Conservation (phyloP, 2,329 filamentous ascomycete genomes). For the Macrophomina pseudophaseolina region DNA sequence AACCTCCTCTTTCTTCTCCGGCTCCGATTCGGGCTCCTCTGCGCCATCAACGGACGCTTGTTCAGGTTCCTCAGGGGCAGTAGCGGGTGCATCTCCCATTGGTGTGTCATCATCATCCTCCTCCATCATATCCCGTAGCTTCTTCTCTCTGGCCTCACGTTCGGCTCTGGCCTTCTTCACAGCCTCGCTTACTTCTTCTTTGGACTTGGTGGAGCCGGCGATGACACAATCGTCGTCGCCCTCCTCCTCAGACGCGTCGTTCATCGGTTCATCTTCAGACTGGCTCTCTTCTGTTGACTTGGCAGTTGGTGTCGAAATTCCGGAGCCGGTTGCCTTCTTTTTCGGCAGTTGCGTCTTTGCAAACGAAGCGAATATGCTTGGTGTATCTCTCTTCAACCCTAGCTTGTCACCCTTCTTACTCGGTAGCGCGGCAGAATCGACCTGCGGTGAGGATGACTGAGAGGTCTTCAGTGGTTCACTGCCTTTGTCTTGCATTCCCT, state of each 20-base stretch:
- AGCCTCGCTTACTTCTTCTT: slow-evolving; percentile 3
- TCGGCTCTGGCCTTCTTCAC: slow-evolving; percentile 59
- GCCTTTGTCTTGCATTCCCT: slow-evolving; percentile 33
- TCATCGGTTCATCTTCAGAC: slow-evolving; percentile 59
- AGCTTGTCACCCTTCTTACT: slow-evolving; percentile 43
- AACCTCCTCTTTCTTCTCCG: slow-evolving; percentile 44
- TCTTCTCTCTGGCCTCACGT: slow-evolving; percentile 52
- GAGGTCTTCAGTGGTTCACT: slow-evolving; percentile 41
- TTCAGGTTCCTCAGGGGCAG: slow-evolving; percentile 37
- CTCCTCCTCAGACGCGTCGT: slow-evolving; percentile 45
- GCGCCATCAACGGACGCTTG: slow-evolving; percentile 29
- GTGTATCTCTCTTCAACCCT: slow-evolving; percentile 63
- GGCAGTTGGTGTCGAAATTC: slow-evolving; percentile 45
- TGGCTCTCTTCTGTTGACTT: slow-evolving; percentile 32
- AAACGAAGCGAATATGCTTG: slow-evolving; percentile 79
- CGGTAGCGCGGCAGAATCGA: slow-evolving; percentile 31
- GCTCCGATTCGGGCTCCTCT: slow-evolving; percentile 29
- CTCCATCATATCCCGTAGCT: slow-evolving; percentile 76
- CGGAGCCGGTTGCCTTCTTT: slow-evolving; percentile 41
- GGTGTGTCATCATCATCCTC: slow-evolving; percentile 59
- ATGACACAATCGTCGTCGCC: slow-evolving; percentile 43
- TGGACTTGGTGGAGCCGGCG: slow-evolving; percentile 32
- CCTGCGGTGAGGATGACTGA: slow-evolving; percentile 41
- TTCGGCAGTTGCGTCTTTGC: slow-evolving; percentile 68
- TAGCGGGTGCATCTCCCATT: slow-evolving; percentile 59